phyloP scores from a whole-genome alignment of 257 asterid species.

The Ajuga chamaepitys region DNA sequence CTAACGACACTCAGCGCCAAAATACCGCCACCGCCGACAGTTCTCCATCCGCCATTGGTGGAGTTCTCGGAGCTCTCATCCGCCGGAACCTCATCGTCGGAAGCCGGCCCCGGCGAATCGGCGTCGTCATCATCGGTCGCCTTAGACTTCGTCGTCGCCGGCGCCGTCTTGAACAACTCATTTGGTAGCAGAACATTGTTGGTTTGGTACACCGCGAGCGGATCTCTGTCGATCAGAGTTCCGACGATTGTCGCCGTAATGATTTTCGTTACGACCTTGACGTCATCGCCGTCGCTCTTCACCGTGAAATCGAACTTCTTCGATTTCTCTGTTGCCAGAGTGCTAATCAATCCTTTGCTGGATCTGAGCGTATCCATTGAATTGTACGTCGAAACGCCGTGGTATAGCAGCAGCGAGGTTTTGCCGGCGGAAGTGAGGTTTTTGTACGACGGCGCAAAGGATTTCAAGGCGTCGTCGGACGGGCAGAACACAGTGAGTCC shows the following conservation, averaged over 20 bases:
- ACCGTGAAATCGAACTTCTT: conserved; percentile 64
- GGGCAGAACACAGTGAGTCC: conserved; percentile 84
- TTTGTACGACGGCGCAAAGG: conserved; percentile 54
- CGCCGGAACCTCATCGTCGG: conserved; percentile 31
- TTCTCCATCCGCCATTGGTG: conserved; percentile 14
- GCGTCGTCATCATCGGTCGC: conserved; percentile 16
- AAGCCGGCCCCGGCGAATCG: conserved; percentile 33
- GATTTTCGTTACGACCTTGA: conserved; percentile 43
- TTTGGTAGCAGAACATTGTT: conserved; percentile 60
- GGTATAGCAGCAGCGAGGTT: conserved; percentile 45
- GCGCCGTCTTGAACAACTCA: conserved; percentile 59
- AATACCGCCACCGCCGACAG: conserved; percentile 14
- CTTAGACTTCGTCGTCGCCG: conserved; percentile 28
- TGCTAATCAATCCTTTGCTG: conserved; percentile 50
- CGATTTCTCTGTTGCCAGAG: conserved; percentile 62
- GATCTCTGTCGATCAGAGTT: conserved; percentile 66
- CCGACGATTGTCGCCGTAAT: conserved; percentile 58
- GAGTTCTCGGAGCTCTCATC: conserved; percentile 34
- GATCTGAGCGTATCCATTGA: conserved; percentile 63
- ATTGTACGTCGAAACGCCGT: conserved; percentile 53
- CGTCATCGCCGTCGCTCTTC: conserved; percentile 55
- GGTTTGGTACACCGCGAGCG: conserved; percentile 56
- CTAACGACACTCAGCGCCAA: neutral
- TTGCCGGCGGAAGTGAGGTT: conserved; percentile 44
- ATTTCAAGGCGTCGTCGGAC: conserved; percentile 35